Base-by-base conservation (phyloP, 1,284 basidiomycete species). In the Tilletia caries region DNA sequence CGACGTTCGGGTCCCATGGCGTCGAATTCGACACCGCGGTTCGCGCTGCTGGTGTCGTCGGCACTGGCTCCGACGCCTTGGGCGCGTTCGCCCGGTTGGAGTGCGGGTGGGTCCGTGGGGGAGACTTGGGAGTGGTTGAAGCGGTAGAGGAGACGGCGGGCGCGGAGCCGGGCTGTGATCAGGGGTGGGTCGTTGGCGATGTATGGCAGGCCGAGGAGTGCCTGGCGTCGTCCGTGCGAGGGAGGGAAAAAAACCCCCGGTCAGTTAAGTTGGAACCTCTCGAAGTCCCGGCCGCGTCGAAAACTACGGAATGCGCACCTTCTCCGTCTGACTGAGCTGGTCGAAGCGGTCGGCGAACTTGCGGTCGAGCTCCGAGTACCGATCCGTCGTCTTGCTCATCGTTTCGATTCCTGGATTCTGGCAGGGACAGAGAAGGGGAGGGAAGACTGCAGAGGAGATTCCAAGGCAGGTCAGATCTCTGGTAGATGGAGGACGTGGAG, bases 151-250 rank as follows among this genome's bases (percentile, higher is more conserved):
- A 74, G 50, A 2, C 66, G n/a, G 13, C 73, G 67, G 27, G 52
- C 68, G 20, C 68, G 52, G 10, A 70, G 65, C 12, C 71, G 64
- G 23, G 65, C 71, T 13, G 64, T 23, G 15, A 70, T 62, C 18
- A 74, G 52, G 1, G 54, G 52, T 23, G 71, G 68, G n/a, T 70
- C 68, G 44, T 64, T 71, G 23, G 73, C 70, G 37, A 70, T 18
- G 70, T 74, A 74, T 3, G 73, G 73, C 8, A 74, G 52, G 48
- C 73, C 73, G 0, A 52, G 23, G 8, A 66, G 27, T 0, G 64
- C 46, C 64, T 69, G 70, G 3, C 20, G 1, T 23, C 20, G 48
- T 50, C 25, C 1, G 70, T 66, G 10, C 68, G 8, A 41, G 37
- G 15, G 37, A 15, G 37, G 37, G 37, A 2, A 2, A 41, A 41